phyloP scores from a whole-genome alignment of 805 yeast genomes.

The Kazachstania psychrophila region DNA sequence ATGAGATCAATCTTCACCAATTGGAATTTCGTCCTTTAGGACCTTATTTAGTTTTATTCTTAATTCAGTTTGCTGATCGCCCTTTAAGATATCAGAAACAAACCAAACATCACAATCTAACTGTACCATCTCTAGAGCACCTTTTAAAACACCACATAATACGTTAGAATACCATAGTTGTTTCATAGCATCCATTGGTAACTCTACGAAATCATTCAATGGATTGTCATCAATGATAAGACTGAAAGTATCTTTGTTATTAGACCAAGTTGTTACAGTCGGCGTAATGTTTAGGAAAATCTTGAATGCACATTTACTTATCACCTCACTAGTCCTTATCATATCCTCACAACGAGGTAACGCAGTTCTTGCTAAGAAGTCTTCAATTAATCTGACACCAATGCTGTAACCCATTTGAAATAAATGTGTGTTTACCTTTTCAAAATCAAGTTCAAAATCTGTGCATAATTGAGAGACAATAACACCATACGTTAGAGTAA shows the following conservation, averaged over 20 bases:
- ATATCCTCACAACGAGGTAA: constrained; percentile 70
- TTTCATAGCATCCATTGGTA: constrained; percentile 68
- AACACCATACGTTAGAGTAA: constrained; percentile 92
- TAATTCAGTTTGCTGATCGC: constrained; percentile 74
- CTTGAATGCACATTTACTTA: constrained; percentile 82
- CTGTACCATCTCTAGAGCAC: constrained; percentile 93
- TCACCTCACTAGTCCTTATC: constrained; percentile 78
- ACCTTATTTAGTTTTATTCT: constrained; percentile 60
- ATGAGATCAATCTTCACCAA: constrained; percentile 69
- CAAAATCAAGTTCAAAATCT: constrained; percentile 68
- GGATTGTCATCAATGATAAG: constrained; percentile 78
- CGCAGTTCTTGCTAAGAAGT: constrained; percentile 83
- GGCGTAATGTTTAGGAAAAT: constrained; percentile 82
- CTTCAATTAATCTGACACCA: constrained; percentile 85
- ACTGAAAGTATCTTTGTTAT: constrained; percentile 66
- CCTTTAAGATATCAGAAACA: constrained; percentile 71
- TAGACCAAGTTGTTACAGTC: constrained; percentile 60
- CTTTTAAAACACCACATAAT: constrained; percentile 80
- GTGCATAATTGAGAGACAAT: constrained; percentile 84
- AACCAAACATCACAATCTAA: constrained; percentile 78
- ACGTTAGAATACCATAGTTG: constrained; percentile 92
- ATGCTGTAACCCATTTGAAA: constrained; percentile 94
- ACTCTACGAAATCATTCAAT: constrained; percentile 86
- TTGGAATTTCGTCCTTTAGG: constrained; percentile 90
- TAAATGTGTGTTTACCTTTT: constrained; percentile 70